These are phyloP conservation scores for Geotrichum bryndzae DNA, from an alignment of 1,139 yeast species.

Conservation along the genomic window DNA sequence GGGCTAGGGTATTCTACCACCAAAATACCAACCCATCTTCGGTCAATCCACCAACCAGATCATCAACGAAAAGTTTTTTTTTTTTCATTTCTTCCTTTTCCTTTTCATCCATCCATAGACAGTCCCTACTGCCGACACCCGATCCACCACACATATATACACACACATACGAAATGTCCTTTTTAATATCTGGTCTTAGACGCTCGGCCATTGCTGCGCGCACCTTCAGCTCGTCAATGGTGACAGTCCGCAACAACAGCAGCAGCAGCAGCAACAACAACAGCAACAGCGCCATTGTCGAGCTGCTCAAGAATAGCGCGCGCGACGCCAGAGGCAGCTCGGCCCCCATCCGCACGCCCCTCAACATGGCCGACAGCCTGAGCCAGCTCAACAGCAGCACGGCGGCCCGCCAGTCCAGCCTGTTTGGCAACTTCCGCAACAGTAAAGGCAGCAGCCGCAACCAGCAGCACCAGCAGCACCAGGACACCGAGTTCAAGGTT, in stretches of 20 bases:
- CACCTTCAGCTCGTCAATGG: neutral
- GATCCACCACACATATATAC: neutral
- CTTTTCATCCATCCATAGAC: neutral
- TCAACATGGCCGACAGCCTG: neutral
- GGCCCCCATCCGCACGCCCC: neutral
- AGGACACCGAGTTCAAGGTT: constrained; percentile 1
- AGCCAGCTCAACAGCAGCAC: neutral
- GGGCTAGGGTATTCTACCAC: neutral
- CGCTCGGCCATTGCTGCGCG: neutral
- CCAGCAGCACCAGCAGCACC: neutral
- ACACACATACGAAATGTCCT: neutral
- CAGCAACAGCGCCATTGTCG: neutral
- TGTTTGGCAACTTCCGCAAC: neutral
- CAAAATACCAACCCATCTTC: constrained; percentile 1
- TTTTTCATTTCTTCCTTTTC: neutral
- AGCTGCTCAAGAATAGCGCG: neutral
- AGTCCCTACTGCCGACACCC: neutral
- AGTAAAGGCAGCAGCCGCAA: neutral
- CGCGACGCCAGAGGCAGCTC: neutral
- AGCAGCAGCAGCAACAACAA: constrained; percentile 1
- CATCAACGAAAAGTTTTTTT: neutral
- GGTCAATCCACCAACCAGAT: constrained; percentile 11
- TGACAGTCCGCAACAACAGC: neutral
- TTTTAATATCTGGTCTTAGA: neutral
- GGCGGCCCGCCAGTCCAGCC: neutral